Evolutionary conservation across 2,329 filamentous ascomycete species (phyloP).

Genomic region (Pseudogymnoascus sp.): DNA sequence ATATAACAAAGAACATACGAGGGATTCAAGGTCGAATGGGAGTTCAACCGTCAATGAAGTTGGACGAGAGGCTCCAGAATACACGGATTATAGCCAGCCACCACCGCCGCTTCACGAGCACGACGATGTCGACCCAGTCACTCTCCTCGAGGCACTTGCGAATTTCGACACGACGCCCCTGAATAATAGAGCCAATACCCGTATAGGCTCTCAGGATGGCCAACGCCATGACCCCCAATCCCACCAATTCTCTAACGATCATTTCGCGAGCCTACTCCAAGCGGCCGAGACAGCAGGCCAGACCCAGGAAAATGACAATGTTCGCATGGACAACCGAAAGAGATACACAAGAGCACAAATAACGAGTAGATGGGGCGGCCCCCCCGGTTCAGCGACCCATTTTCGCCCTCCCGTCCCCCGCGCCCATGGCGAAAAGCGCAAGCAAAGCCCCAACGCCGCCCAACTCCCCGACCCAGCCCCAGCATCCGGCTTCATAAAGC

Average conservation of each 20-base stretch:
- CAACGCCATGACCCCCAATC: not conserved
- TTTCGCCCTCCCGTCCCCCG: not conserved
- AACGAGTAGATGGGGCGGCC: not conserved
- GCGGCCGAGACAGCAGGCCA: conserved; percentile 23
- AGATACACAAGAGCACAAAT: conserved; percentile 8
- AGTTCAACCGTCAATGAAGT: not conserved
- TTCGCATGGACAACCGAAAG: not conserved
- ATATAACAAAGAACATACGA: conserved; percentile 1
- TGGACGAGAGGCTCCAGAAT: not conserved
- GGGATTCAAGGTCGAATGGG: not conserved
- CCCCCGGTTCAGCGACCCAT: not conserved
- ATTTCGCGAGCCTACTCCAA: conserved; percentile 24
- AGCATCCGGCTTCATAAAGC: not conserved
- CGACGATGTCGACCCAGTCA: conserved; percentile 18
- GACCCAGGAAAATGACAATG: conserved; percentile 1
- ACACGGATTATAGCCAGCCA: not conserved
- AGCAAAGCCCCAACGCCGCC: conserved; percentile 1
- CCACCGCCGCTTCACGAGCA: not conserved
- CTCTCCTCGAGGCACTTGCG: conserved; percentile 24
- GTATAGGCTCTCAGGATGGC: not conserved
- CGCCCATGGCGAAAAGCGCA: conserved; percentile 11
- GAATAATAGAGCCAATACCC: conserved; percentile 6
- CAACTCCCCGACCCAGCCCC: conserved; percentile 14
- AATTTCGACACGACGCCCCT: conserved; percentile 17
- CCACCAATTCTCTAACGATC: conserved; percentile 17